A percentile compares a stretch with the other conserved stretches of the same genome.
phyloP scores from a whole-genome alignment of 495 filamentous ascomycete species.

The Cryomyces minteri region DNA sequence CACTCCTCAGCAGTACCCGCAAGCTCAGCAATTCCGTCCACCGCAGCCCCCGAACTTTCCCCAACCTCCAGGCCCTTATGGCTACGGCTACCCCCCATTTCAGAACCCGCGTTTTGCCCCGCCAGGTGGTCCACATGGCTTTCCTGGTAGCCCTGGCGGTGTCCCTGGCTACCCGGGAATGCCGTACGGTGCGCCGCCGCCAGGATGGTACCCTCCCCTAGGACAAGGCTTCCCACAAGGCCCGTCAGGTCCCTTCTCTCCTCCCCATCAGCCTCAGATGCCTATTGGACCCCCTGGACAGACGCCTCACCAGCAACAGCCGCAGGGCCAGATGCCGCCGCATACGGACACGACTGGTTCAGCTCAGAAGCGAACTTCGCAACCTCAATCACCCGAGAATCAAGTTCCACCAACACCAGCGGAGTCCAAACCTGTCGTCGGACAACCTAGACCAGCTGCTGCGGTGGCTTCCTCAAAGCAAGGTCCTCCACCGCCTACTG shows the following conservation, averaged over 20 bases:
- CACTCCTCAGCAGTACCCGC: constrained; percentile 22
- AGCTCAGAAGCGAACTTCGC: background rate
- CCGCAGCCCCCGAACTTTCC: constrained; percentile 15
- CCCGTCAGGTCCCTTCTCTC: constrained; percentile 17
- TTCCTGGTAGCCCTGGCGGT: constrained; percentile 35
- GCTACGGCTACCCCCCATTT: constrained; percentile 22
- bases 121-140: constrained; percentile 35
- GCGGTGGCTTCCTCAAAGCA: constrained; percentile 8
- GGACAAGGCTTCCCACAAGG: constrained; percentile 56
- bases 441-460: constrained; percentile 8
- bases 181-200: constrained; percentile 46
- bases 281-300: constrained; percentile 22
- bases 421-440: constrained; percentile 2
- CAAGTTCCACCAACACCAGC: constrained; percentile 3
- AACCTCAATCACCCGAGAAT: constrained; percentile 4
- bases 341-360: background rate
- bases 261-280: constrained; percentile 9
- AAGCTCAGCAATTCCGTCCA: constrained; percentile 14
- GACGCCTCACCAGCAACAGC: background rate
- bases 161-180: constrained; percentile 34
- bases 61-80: constrained; percentile 21
- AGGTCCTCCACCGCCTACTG: constrained; percentile 22
- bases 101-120: constrained; percentile 21
- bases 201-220: constrained; percentile 60
- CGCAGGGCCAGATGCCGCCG: constrained; percentile 2